Percentiles rank a stretch among this genome's conserved stretches.
Conservation (phyloP, 805 yeast genomes). For the Monosporozyma aquatica region DNA sequence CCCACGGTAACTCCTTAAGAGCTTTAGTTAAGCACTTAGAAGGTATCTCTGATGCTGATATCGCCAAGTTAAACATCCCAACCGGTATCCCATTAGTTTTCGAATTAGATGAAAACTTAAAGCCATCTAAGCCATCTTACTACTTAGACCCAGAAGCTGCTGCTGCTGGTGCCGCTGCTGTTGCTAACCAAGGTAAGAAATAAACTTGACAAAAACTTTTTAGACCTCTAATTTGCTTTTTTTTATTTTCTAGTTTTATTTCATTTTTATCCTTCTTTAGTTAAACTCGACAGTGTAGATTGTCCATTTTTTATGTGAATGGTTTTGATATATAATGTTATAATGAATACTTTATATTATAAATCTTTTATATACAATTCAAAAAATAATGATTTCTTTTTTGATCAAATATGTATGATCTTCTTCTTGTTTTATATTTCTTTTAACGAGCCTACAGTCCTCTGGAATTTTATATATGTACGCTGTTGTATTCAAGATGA, state of each 20-base stretch:
- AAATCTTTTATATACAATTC: background rate
- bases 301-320: constrained; percentile 1
- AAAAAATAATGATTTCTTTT: constrained; percentile 2
- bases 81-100: constrained; percentile 97
- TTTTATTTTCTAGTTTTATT: background rate
- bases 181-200: constrained; percentile 88
- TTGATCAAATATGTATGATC: background rate
- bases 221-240: background rate
- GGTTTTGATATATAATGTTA: constrained; percentile 1
- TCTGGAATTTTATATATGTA: too few species aligned
- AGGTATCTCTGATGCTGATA: constrained; percentile 82
- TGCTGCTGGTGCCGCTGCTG: constrained; percentile 99
- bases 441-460: too few species aligned
- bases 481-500: too few species aligned
- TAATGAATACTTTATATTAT: background rate
- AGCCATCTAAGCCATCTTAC: constrained; percentile 88
- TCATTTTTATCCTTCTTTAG: too few species aligned
- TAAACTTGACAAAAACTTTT: too few species aligned
- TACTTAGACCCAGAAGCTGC: constrained; percentile 99
- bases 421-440: too few species aligned
- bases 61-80: constrained; percentile 93
- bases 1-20: constrained; percentile 98
- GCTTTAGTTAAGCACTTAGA: constrained; percentile 94
- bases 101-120: constrained; percentile 79
- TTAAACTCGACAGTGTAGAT: too few species aligned